These are phyloP conservation scores for Paulownia fortunei DNA, from an alignment of 257 asterid species.

Conservation along the genomic window DNA sequence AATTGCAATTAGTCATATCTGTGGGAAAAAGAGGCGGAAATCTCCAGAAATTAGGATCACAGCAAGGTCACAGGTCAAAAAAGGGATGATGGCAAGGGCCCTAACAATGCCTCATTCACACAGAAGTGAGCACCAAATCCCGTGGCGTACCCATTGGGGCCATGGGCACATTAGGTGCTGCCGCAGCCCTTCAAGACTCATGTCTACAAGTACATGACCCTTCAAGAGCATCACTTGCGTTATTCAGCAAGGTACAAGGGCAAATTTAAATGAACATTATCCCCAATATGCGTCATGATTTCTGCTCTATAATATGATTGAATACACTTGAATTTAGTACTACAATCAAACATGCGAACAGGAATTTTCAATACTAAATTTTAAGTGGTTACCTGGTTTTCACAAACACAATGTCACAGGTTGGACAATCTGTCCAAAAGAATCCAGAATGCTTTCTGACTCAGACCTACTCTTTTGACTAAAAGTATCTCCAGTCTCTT, in stretches of 20 bases:
- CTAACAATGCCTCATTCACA: too few relatives aligned
- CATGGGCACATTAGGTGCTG: background rate
- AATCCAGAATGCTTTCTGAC: constrained; percentile 83
- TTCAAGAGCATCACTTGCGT: background rate
- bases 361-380: constrained; percentile 17
- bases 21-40: background rate
- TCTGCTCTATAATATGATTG: background rate
- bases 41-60: background rate
- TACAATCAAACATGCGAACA: background rate
- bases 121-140: background rate
- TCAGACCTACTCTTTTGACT: constrained; percentile 76
- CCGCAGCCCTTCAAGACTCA: background rate
- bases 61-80: background rate
- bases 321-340: background rate
- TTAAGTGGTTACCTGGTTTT: constrained; percentile 71
- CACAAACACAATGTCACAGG: constrained; percentile 80
- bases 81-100: too few relatives aligned
- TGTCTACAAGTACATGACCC: background rate
- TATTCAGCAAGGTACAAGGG: background rate
- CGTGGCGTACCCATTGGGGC: background rate
- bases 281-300: background rate
- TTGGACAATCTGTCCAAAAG: constrained; percentile 92
- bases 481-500: constrained; percentile 62
- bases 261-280: background rate
- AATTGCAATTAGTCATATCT: background rate